These are phyloP conservation scores for Phytopythium ostracodes DNA, from an alignment of 352 stramenopile species.

Conservation along the genomic window DNA sequence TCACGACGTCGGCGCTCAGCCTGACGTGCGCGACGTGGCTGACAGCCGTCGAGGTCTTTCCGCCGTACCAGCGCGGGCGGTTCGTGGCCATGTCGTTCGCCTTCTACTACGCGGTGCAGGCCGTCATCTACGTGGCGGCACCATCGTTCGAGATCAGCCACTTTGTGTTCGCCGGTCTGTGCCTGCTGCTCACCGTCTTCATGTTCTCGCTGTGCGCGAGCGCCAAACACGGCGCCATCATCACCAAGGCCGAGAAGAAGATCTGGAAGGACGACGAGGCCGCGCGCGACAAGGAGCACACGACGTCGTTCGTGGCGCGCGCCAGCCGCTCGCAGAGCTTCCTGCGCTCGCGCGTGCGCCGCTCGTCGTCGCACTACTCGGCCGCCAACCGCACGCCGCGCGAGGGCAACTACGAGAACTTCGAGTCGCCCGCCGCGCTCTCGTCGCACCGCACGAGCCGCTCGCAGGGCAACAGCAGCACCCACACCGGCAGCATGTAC, in stretches of 20 bases:
- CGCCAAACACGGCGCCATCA: slow-evolving; percentile 75
- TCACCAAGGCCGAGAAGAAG: slow-evolving; percentile 86
- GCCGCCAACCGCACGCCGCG: slow-evolving; percentile 33
- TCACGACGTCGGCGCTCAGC: slow-evolving; percentile 55
- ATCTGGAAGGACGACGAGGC: slow-evolving; percentile 53
- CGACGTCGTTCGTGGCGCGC: slow-evolving; percentile 40
- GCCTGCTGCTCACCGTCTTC: slow-evolving; percentile 58
- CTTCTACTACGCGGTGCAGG: slow-evolving; percentile 72
- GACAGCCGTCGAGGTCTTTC: slow-evolving; percentile 82
- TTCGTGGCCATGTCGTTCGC: slow-evolving; percentile 72
- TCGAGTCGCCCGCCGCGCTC: slow-evolving; percentile 57
- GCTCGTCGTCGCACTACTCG: slow-evolving; percentile 54
- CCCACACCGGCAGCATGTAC: slow-evolving; percentile 1
- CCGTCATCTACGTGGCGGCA: slow-evolving; percentile 49
- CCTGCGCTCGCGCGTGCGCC: slow-evolving; percentile 59
- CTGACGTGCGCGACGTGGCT: slow-evolving; percentile 83
- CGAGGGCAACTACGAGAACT: slow-evolving; percentile 74
- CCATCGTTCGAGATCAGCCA: slow-evolving; percentile 76
- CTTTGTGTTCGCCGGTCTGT: slow-evolving; percentile 70
- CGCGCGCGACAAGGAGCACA: slow-evolving; percentile 29
- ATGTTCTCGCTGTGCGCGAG: slow-evolving; percentile 81
- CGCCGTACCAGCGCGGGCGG: slow-evolving; percentile 64
- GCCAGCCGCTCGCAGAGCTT: slow-evolving; percentile 80
- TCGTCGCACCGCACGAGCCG: slow-evolving; percentile 19
- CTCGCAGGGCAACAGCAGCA: slow-evolving; percentile 8